Base-by-base conservation (phyloP, 129 eudicot genomes). In the Lactuca sativa region DNA sequence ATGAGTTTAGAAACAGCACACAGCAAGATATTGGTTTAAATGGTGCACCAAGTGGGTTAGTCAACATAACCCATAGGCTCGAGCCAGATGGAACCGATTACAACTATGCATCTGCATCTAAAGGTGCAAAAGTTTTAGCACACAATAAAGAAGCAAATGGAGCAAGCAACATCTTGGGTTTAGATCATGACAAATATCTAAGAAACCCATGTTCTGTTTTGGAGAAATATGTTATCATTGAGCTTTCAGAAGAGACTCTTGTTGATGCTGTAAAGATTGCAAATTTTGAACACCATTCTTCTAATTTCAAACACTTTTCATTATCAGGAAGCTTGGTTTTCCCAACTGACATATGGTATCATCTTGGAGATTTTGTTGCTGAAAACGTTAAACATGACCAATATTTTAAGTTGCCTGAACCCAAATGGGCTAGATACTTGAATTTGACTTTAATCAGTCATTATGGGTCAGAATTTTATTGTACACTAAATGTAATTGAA, bases 101-200 rank as follows among this genome's bases (percentile, higher is more conserved):
- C 78, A 93, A 93, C 72, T 93, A 89, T 40, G 99, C 99, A 44
- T 85, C 97, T 0, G 90, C 88, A 49, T 69, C 87, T 9, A 90
- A 90, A 77, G 99, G 99, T 75, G 97, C 97, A 30, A 90, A 93
- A 68, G 90, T 93, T 74, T 95, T 90, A 62, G 92, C 88, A 31
- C 84, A 87, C 44, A 93, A 93, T 58, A 89, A 90, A 77, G 99
- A 89, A 58, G 95, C 97, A 10, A 90, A 90, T 62, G 99, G 99
- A 33, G 99, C 97, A 30, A 85, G 77, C 75, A 93, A 93, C 61
- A 80, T 93, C 6, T 66, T 93, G 68, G 95, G 90, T 36, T 83
- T 77, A 56, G 99, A 93, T 62, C 95, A 90, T 47, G 99, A 93
- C 55, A 90, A 87, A 49, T 93, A 93, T 82, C 78, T 93, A 38